A percentile compares a stretch with the other conserved stretches of the same genome.
Conservation (phyloP, 78 protist genomes). For the Bodo saltans region DNA sequence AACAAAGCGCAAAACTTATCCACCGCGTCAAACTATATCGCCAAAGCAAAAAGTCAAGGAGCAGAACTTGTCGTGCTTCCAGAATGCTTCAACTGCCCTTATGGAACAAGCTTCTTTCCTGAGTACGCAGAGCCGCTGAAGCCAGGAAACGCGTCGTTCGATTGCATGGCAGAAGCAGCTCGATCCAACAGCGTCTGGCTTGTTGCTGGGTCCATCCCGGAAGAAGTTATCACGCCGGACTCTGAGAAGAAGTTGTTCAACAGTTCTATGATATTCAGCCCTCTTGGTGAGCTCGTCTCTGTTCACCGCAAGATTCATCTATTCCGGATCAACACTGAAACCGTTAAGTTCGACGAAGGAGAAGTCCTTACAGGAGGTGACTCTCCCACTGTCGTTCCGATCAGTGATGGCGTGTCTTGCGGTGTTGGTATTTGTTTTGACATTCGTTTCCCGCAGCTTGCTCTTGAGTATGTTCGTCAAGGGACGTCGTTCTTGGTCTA, state of each 20-base stretch:
- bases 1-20: conserved; percentile 66
- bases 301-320: conserved; percentile 87
- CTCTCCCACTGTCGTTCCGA: conserved; percentile 47
- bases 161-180: conserved; percentile 2
- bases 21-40: conserved; percentile 59
- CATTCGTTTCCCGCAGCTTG: conserved; percentile 87
- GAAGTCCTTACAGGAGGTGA: conserved; percentile 78
- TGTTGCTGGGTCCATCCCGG: conserved; percentile 88
- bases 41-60: conserved; percentile 67
- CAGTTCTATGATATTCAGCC: conserved; percentile 56
- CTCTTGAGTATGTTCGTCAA: conserved; percentile 11
- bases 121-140: conserved; percentile 75
- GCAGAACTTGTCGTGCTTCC: conserved; percentile 87
- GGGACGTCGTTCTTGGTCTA: conserved; percentile 68
- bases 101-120: conserved; percentile 64
- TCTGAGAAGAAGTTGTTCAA: conserved; percentile 73
- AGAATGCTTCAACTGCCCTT: conserved; percentile 86
- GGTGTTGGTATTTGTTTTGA: conserved; percentile 96
- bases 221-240: conserved; percentile 28
- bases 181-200: conserved; percentile 35
- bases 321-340: conserved; percentile 87
- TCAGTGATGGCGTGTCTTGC: conserved; percentile 11
- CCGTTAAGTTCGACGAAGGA: conserved; percentile 56
- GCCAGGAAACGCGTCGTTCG: not conserved
- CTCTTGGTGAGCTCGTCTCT: conserved; percentile 67